Base-by-base conservation (phyloP, 2,329 filamentous ascomycete genomes). In the Nigrospora osmanthi region DNA sequence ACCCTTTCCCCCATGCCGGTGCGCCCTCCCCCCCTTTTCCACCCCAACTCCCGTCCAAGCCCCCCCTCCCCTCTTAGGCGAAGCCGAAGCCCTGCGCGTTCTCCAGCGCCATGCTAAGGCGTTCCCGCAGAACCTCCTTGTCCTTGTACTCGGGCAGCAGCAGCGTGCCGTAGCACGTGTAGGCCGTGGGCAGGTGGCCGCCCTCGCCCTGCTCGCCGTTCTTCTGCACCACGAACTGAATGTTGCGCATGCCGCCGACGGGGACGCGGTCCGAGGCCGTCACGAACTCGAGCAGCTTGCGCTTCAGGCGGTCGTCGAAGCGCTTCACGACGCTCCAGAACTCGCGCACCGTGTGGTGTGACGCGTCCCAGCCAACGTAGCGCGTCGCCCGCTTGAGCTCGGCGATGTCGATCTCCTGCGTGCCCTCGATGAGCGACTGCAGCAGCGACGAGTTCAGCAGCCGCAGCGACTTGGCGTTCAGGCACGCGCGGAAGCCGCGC, bases 141-240 rank as follows among this genome's bases (percentile, higher is more conserved):
- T 78, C 79, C 44, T 69, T 74, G 63, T 97, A 98, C 65, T 90
- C 83, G 1, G 93, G 93, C 49, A 98, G 64, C 52, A 95, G 67
- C 38, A 98, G 66, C 40, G 87, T 90, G 2, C 91, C 89, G 67
- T 95, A 97, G 64, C 93, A 98, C 0, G 93, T 98, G 57, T 89
- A 85, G 49, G 88, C 91, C 6, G 86, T 95, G 4, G 93, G 93
- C 54, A 98, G 58, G 50, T 78, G 76, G 0, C 74, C 76, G 3
- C 61, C 59, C 2, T 70, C 68, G 2, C 67, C 71, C 7, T 73
- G 68, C 52, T 78, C 84, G 14, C 87, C 81, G 58, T 89, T 89
- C 56, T 78, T 81, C 64, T 91, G 85, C 37, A 98, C 76, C 13
- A 87, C 79, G 63, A 97, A 97, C 57, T 86, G 82, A 39, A 97